phyloP scores from a whole-genome alignment of 148 eudicot genomes.

The Camellia sinensis region DNA sequence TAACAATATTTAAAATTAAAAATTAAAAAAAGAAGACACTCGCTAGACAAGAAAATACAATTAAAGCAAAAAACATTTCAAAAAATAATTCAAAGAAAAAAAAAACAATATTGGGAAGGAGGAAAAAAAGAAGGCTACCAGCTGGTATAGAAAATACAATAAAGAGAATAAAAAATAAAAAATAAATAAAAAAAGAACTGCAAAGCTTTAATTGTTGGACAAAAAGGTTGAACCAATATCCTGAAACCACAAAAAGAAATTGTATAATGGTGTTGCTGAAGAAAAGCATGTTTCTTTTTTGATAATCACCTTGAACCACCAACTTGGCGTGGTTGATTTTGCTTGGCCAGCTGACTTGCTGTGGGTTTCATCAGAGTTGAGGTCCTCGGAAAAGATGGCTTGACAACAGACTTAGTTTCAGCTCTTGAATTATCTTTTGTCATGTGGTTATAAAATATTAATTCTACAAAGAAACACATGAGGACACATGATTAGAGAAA shows the following conservation, averaged over 20 bases:
- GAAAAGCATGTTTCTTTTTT: not conserved
- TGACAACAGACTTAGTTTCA: conserved; percentile 34
- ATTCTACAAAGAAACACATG: conserved; percentile 31
- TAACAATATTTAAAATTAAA: not conserved
- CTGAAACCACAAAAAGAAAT: not conserved
- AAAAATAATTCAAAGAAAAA: too few relatives aligned
- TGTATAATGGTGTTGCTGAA: not conserved
- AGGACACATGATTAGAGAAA: not conserved
- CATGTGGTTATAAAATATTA: conserved; percentile 46
- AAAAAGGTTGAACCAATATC: not conserved
- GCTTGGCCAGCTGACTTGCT: conserved; percentile 90
- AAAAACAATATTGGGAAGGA: too few relatives aligned
- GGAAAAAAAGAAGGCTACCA: too few relatives aligned
- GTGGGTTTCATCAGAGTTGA: conserved; percentile 96
- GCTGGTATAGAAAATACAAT: too few relatives aligned
- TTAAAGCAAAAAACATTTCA: too few relatives aligned
- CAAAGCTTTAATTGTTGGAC: not conserved
- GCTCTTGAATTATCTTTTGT: conserved; percentile 32
- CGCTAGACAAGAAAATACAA: not conserved
- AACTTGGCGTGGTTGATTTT: conserved; percentile 51
- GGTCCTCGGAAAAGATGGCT: conserved; percentile 52
- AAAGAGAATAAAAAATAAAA: not conserved
- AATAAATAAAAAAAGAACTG: not conserved
- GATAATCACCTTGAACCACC: conserved; percentile 46
- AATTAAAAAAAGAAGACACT: not conserved